Conservation (phyloP, 73 alveolate genomes). For the Paramecium octaurelia region DNA sequence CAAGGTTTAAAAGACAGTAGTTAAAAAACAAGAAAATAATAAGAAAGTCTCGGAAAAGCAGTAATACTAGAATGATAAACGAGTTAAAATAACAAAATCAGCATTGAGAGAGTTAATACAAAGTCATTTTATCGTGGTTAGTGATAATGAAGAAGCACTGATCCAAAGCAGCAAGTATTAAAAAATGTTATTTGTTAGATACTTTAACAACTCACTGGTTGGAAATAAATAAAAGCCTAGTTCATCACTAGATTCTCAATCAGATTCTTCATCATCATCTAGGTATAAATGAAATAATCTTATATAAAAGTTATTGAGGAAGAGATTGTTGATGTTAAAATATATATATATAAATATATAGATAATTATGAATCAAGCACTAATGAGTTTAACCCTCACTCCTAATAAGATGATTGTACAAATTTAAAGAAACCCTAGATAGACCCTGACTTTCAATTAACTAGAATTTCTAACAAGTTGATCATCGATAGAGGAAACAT, state of each 20-base stretch:
- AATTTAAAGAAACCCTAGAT: not conserved
- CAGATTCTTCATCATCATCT: conserved; percentile 18
- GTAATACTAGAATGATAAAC: not conserved
- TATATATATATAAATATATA: not conserved
- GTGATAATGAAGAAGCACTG: not conserved
- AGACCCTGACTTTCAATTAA: not conserved
- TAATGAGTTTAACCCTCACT: not conserved
- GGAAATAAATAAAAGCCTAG: not conserved
- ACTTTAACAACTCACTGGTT: not conserved
- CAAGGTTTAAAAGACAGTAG: not conserved
- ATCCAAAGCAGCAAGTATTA: not conserved
- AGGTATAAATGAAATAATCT: not conserved
- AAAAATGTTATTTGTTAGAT: not conserved
- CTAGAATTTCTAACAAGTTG: not conserved
- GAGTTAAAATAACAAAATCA: not conserved
- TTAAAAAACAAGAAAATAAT: not conserved
- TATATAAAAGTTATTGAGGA: not conserved
- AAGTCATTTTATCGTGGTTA: conserved; percentile 27
- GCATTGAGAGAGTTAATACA: not conserved
- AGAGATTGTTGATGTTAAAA: not conserved
- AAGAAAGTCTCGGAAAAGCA: not conserved
- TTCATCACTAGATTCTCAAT: not conserved
- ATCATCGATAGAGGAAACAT: not conserved
- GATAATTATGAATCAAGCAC: not conserved
- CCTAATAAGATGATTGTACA: not conserved